Percentiles rank a stretch among this genome's conserved stretches.
Evolutionary conservation across 1,284 basidiomycete species (phyloP).

Genomic region (Cutaneotrichosporon cutaneum): DNA sequence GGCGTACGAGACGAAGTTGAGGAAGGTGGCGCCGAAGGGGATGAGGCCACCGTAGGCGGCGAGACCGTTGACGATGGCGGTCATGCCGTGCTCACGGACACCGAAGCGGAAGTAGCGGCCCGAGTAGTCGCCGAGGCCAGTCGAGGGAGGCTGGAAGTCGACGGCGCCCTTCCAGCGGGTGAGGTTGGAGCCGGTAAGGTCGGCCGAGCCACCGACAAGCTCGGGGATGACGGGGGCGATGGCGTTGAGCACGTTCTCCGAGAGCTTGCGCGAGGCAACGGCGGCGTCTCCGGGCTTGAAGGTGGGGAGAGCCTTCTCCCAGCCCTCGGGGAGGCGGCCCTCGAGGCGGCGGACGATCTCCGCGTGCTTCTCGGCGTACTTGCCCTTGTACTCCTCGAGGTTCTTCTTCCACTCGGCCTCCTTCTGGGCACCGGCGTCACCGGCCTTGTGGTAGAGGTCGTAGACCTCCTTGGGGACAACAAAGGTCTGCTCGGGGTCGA

Average conservation of each 20-base stretch:
- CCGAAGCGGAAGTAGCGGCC: slow-evolving; percentile 93
- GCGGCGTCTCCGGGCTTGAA: slow-evolving; percentile 74
- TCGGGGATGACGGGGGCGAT: slow-evolving; percentile 77
- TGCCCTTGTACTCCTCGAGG: slow-evolving; percentile 68
- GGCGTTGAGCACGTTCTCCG: slow-evolving; percentile 81
- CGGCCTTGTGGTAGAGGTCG: slow-evolving; percentile 66
- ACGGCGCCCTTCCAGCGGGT: slow-evolving; percentile 72
- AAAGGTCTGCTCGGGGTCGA: slow-evolving; percentile 77
- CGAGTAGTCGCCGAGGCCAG: slow-evolving; percentile 75
- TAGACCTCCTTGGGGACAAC: slow-evolving; percentile 74
- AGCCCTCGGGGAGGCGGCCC: slow-evolving; percentile 76
- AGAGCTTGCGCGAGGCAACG: slow-evolving; percentile 87
- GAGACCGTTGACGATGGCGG: slow-evolving; percentile 88
- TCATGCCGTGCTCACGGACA: slow-evolving; percentile 97
- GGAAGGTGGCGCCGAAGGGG: slow-evolving; percentile 83
- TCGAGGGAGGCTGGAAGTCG: slow-evolving; percentile 90
- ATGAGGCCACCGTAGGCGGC: slow-evolving; percentile 77
- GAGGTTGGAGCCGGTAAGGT: slow-evolving; percentile 88
- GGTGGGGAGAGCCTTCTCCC: slow-evolving; percentile 81
- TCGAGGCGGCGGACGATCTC: slow-evolving; percentile 82
- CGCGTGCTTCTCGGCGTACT: slow-evolving; percentile 78
- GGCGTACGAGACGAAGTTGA: slow-evolving; percentile 94
- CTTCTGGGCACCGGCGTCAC: slow-evolving; percentile 68
- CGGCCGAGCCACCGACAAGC: slow-evolving; percentile 83
- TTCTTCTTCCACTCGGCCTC: slow-evolving; percentile 75